Conservation (phyloP, 176 grass and related monocot genomes). For the Carex cristatella region DNA sequence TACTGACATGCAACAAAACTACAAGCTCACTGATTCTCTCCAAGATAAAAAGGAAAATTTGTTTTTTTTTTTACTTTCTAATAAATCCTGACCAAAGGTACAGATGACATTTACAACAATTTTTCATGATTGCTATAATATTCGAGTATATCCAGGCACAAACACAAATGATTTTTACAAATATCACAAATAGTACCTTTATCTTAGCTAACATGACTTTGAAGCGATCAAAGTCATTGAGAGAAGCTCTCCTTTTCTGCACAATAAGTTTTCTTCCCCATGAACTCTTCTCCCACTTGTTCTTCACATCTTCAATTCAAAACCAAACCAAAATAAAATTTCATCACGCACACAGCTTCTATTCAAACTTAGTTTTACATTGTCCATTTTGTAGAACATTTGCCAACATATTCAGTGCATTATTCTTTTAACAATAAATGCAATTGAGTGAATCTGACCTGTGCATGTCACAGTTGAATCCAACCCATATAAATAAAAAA, state of each 20-base stretch:
- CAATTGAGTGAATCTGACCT: not conserved
- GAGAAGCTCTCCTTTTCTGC: constrained; percentile 84
- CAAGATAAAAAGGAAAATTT: not conserved
- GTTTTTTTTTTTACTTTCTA: not conserved
- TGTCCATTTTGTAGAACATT: not conserved
- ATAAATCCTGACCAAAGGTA: not conserved
- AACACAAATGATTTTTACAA: not conserved
- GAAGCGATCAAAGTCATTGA: constrained; percentile 94
- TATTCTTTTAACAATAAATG: not conserved
- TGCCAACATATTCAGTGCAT: not conserved
- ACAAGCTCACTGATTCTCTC: not conserved
- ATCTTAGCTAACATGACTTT: constrained; percentile 91
- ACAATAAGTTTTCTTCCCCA: constrained; percentile 98
- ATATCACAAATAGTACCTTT: constrained; percentile 39
- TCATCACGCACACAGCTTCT: not conserved
- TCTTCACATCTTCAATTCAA: constrained; percentile 59
- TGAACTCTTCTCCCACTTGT: constrained; percentile 90
- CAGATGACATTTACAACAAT: not conserved
- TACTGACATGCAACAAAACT: not conserved
- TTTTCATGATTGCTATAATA: not conserved
- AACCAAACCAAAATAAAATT: not conserved
- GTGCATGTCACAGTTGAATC: not conserved
- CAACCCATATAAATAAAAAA: not conserved
- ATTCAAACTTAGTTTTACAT: not conserved
- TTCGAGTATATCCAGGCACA: not conserved